Conservation (phyloP, 257 asterid genomes). For the Linaria vulgaris region DNA sequence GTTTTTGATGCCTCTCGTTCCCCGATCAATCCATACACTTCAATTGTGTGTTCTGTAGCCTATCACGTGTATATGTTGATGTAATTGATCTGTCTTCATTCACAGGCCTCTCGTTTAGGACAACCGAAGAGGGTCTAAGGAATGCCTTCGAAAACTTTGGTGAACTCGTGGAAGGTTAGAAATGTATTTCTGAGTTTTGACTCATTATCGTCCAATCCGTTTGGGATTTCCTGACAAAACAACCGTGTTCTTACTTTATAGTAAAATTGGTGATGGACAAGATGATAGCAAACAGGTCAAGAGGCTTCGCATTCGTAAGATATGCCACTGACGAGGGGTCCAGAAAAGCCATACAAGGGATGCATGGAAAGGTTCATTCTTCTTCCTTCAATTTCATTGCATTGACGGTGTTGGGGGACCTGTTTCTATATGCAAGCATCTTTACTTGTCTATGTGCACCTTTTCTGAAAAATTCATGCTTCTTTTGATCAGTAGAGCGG, state of each 20-base stretch:
- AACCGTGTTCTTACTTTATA: constrained; percentile 24
- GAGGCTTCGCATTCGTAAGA: constrained; percentile 78
- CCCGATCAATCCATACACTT: no score
- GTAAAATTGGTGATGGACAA: constrained; percentile 86
- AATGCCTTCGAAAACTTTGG: constrained; percentile 67
- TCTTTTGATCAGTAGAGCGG: no score
- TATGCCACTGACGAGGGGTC: constrained; percentile 75
- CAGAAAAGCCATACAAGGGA: constrained; percentile 77
- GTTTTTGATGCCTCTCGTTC: no score
- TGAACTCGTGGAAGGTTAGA: constrained; percentile 68
- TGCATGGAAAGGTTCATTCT: constrained; percentile 83
- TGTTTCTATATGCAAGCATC: no score
- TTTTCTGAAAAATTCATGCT: no score
- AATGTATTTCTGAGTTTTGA: not conserved
- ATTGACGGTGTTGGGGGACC: not conserved
- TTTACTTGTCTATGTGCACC: no score
- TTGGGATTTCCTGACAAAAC: not conserved
- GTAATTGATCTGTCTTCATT: constrained; percentile 13
- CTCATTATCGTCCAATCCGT: not conserved
- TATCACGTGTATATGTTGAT: not conserved
- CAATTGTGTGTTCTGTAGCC: not conserved
- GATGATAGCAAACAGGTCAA: constrained; percentile 74
- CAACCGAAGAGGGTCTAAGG: constrained; percentile 70
- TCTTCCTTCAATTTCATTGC: no score
- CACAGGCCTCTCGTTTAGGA: constrained; percentile 78